Conservation (phyloP, 2,329 filamentous ascomycete species). For the Myriosclerotinia scirpicola region DNA sequence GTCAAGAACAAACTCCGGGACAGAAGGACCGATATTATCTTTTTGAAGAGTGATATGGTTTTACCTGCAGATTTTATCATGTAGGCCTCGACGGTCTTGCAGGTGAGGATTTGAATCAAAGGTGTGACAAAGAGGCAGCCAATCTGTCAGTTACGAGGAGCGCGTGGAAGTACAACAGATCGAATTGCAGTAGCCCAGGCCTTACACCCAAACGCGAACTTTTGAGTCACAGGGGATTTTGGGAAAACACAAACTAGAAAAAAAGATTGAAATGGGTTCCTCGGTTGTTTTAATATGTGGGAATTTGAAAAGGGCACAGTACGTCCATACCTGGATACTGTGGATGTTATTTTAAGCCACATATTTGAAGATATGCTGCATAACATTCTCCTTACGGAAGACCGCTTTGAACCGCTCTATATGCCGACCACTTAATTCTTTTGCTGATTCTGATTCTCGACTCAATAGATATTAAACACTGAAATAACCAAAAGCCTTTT, state of each 20-base stretch:
- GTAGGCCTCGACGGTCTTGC: constrained; percentile 8
- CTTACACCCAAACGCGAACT: constrained; percentile 8
- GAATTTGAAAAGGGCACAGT: constrained; percentile 14
- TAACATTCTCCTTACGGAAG: constrained; percentile 14
- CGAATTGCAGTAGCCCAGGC: constrained; percentile 12
- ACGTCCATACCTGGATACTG: constrained; percentile 1
- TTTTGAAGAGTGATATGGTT: constrained; percentile 12
- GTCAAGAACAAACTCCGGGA: constrained; percentile 9
- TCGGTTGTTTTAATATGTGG: neutral
- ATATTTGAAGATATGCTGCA: constrained; percentile 12
- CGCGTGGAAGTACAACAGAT: constrained; percentile 21
- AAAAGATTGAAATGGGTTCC: neutral
- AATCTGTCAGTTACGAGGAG: constrained; percentile 25
- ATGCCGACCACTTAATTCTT: constrained; percentile 12
- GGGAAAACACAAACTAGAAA: neutral
- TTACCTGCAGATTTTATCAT: constrained; percentile 16
- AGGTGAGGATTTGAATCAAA: constrained; percentile 58
- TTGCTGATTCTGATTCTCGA: constrained; percentile 9
- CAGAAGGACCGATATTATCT: constrained; percentile 25
- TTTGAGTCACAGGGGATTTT: neutral
- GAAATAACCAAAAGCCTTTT: constrained; percentile 17
- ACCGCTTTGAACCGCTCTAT: constrained; percentile 6
- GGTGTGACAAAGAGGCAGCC: constrained; percentile 54
- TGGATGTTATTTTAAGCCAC: constrained; percentile 10
- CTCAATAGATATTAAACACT: constrained; percentile 16